Evolutionary conservation across 257 asterid species (phyloP), one percentile per base, ranked within the genome.

Genomic region (Avicennia marina): DNA sequence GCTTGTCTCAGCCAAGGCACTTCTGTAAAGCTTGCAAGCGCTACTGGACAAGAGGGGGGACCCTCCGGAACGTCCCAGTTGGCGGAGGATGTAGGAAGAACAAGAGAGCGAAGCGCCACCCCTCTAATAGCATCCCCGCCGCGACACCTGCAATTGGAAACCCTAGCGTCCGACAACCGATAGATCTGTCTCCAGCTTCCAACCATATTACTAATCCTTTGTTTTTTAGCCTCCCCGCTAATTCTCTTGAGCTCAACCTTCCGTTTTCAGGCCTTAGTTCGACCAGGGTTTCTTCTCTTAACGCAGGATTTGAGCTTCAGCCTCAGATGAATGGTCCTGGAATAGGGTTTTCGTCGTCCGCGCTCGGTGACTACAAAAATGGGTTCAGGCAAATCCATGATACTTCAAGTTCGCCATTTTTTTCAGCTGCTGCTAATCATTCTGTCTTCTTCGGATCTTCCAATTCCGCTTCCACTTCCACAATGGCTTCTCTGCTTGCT

Each of bases 11-110:
- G 76, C 87, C 87, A 3, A 58, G 83, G 1, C 87, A 80, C 70
- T 76, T 80, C 44, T 80, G 87, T 19, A 80, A 76, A 21, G 81
- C 87, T 24, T 80, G 87, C 50, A 80, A 80, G 69, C 83, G 87
- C 16, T 76, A 80, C 66, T 80, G 87, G 87, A 80, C 87, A 1
- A 19, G 81, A 2, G 87, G 87, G 2, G 87, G 83, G 0, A 73
- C 87, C 53, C 81, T 80, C 22, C 53, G 87, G n/a, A 80, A 69
- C 52, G 87, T 80, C 58, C 86, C 86, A 11, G 83, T 80, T 4
- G 86, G 86, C 38, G 87, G 87, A 5, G 81, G 83, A 0, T 76
- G 83, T 24, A 66, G 86, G 43, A 75, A 67, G 58, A 79, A 79
- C 81, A 80, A 76, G 46, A 68, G 75, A 45, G 56, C 47, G 43